phyloP scores from a whole-genome alignment of 2,329 filamentous ascomycete species.

The Camillea tinctor region DNA sequence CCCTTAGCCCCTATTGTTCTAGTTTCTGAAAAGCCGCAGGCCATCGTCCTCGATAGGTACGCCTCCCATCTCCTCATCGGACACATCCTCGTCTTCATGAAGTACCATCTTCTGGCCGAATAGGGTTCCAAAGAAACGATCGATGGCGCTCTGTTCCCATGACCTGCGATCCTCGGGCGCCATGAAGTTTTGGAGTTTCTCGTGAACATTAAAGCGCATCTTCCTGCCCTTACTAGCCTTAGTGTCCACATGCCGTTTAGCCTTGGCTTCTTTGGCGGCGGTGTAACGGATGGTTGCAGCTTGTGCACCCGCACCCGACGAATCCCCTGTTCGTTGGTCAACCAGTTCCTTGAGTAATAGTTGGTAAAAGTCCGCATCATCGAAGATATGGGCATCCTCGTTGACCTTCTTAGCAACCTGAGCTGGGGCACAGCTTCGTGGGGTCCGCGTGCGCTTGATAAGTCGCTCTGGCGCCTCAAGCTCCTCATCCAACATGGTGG shows the following conservation, averaged over 20 bases:
- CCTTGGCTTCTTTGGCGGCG: slow-evolving; percentile 73
- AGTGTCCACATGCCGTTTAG: slow-evolving; percentile 82
- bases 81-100: slow-evolving; percentile 52
- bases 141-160: slow-evolving; percentile 80
- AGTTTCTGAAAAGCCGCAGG: slow-evolving; percentile 49
- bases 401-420: slow-evolving; percentile 59
- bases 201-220: slow-evolving; percentile 90
- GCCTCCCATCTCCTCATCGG: slow-evolving; percentile 49
- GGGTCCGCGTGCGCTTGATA: slow-evolving; percentile 65
- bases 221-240: slow-evolving; percentile 95
- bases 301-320: slow-evolving; percentile 44
- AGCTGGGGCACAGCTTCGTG: slow-evolving; percentile 73
- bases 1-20: not conserved
- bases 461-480: slow-evolving; percentile 66
- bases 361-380: slow-evolving; percentile 95
- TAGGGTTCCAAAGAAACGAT: slow-evolving; percentile 72
- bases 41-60: slow-evolving; percentile 53
- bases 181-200: slow-evolving; percentile 98
- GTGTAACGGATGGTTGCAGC: slow-evolving; percentile 61
- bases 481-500: slow-evolving; percentile 67
- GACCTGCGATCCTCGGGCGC: slow-evolving; percentile 76
- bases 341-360: slow-evolving; percentile 89
- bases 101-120: slow-evolving; percentile 70
- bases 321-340: slow-evolving; percentile 77
- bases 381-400: slow-evolving; percentile 70